A percentile compares a stretch with the other conserved stretches of the same genome.
phyloP scores from a whole-genome alignment of 192 early-diverging fungal genomes.

The Coemansia sp. region DNA sequence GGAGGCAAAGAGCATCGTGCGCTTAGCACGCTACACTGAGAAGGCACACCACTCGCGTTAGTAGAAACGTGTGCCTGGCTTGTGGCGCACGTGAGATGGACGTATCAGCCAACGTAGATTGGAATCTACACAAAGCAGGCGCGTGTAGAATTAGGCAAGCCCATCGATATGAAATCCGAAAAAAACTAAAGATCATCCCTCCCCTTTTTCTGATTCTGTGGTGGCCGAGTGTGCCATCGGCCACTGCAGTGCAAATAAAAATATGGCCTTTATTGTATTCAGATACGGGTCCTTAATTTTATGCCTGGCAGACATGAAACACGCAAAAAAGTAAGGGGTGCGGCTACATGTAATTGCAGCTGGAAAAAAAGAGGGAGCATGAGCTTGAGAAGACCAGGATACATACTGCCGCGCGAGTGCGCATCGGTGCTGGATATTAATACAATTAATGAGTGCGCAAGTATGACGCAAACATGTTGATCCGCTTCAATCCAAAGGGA shows the following conservation, averaged over 20 bases:
- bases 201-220: background rate
- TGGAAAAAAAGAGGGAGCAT: background rate
- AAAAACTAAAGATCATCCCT: background rate
- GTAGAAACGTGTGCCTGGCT: background rate
- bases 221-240: background rate
- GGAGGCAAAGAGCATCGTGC: background rate
- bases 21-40: background rate
- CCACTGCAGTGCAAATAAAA: background rate
- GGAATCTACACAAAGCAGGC: background rate
- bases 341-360: background rate
- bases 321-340: background rate
- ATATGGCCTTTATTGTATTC: background rate
- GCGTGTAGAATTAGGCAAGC: background rate
- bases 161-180: background rate
- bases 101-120: background rate
- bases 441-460: background rate
- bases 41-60: background rate
- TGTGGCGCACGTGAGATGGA: background rate
- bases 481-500: background rate
- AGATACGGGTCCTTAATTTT: constrained; percentile 2
- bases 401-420: background rate
- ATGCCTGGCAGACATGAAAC: background rate
- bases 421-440: background rate
- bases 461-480: constrained; percentile 1
- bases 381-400: background rate